Percentiles rank a stretch among this genome's conserved stretches.
Evolutionary conservation across 2,329 filamentous ascomycete genomes (phyloP).

Genomic region (Colletotrichum lini): DNA sequence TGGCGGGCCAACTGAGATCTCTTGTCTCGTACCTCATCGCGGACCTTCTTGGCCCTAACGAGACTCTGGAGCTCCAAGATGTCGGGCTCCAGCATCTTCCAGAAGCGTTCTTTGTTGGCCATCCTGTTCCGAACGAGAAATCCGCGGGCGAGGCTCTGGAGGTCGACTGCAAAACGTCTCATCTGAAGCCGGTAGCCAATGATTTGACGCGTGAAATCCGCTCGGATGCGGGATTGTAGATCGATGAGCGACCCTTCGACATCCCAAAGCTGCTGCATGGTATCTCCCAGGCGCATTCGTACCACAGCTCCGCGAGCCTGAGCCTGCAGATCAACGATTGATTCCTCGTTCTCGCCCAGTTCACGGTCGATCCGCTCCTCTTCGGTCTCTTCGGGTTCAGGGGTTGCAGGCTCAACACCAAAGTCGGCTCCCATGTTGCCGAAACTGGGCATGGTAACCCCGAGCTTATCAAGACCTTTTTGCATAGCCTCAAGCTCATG

Average conservation of each 20-base stretch:
- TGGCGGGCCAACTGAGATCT: constrained; percentile 73
- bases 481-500: constrained; percentile 98
- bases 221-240: constrained; percentile 88
- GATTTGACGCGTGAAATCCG: constrained; percentile 89
- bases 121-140: constrained; percentile 78
- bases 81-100: constrained; percentile 78
- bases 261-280: constrained; percentile 94
- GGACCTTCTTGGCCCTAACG: constrained; percentile 77
- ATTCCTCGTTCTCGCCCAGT: constrained; percentile 80
- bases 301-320: constrained; percentile 87
- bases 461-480: constrained; percentile 95
- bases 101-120: constrained; percentile 74
- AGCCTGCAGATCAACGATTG: constrained; percentile 85
- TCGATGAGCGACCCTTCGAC: constrained; percentile 83
- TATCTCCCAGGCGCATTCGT: constrained; percentile 81
- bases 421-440: constrained; percentile 97
- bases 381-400: constrained; percentile 88
- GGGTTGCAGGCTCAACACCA: constrained; percentile 81
- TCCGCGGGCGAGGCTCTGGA: constrained; percentile 86
- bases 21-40: constrained; percentile 69
- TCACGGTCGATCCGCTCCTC: constrained; percentile 90
- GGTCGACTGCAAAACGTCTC: constrained; percentile 81
- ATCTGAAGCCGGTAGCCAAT: constrained; percentile 86
- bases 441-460: constrained; percentile 97
- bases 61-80: constrained; percentile 88